Conservation (phyloP, 1,139 yeast species). For the Saccharomyces hybrid region DNA sequence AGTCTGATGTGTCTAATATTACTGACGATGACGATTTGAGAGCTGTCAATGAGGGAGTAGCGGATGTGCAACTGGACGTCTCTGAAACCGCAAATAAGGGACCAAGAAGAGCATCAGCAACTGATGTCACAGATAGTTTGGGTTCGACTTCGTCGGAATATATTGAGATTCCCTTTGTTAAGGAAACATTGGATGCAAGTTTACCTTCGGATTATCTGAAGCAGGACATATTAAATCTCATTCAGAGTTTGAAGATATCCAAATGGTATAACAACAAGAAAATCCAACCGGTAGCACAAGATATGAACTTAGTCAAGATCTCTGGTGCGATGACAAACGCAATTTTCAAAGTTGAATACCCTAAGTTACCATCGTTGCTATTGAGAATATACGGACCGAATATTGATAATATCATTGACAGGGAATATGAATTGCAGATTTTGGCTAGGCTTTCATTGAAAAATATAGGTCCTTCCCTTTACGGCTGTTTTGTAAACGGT, state of each 20-base stretch:
- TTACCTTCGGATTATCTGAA: constrained; percentile 79
- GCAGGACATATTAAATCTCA: constrained; percentile 63
- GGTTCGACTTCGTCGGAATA: constrained; percentile 11
- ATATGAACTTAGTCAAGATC: constrained; percentile 47
- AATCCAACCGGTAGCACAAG: constrained; percentile 31
- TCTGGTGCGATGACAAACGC: constrained; percentile 93
- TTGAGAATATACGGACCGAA: constrained; percentile 88
- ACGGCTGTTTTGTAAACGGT: constrained; percentile 88
- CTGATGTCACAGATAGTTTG: constrained; percentile 2
- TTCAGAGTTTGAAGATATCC: constrained; percentile 57
- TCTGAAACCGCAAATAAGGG: constrained; percentile 2
- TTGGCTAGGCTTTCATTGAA: constrained; percentile 65
- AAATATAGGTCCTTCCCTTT: constrained; percentile 78
- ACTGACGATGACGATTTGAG: background rate
- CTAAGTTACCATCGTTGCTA: constrained; percentile 40
- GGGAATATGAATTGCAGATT: constrained; percentile 69
- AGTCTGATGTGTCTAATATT: constrained; percentile 7
- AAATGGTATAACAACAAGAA: constrained; percentile 53
- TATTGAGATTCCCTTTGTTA: constrained; percentile 32
- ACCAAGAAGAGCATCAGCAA: background rate
- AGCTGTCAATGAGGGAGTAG: background rate
- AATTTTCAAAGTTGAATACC: constrained; percentile 57
- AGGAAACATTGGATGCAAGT: constrained; percentile 49
- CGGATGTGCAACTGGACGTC: constrained; percentile 9
- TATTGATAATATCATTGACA: constrained; percentile 77